Base-by-base conservation (phyloP, 2,329 filamentous ascomycete genomes). In the Calonectria naviculata region DNA sequence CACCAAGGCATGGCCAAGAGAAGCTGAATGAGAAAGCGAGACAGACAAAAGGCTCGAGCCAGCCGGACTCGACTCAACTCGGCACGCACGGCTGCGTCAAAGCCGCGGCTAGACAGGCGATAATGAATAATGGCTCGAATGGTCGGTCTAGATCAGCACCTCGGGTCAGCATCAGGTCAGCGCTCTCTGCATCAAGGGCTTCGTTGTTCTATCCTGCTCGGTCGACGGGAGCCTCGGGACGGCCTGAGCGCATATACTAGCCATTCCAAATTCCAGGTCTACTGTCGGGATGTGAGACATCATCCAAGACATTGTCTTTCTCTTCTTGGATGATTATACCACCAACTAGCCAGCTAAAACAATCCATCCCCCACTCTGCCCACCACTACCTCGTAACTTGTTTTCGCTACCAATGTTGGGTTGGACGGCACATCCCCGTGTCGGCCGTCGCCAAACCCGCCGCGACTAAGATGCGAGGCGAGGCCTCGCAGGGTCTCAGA, bases 261-360 rank as follows among this genome's bases (percentile, higher is more conserved):
- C 49, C 47, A 58, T 66, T 28, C 38, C 29, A 52, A 66, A 26
- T 28, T 66, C 63, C 49, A 58, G 49, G 49, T 52, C 38, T 46
- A 21, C 58, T 26, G 68, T 65, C n/a, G 26, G 31, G 47, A 36
- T 62, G 56, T 52, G 46, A 72, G 72, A 74, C 60, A 47, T 47
- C 29, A 65, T 74, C 68, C 73, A 74, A 73, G 75, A 76, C 73
- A 76, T 67, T 67, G 56, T 67, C 36, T 58, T 58, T 36, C 21
- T 24, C 21, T 58, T 58, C 52, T 38, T 15, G 36, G 31, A 58
- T 52, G 46, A 64, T 70, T 47, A 65, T 67, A 52, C 52, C 19
- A 28, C 28, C 54, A 47, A 42, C 52, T 52, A 61, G 41, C 62
- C 24, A 38, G 41, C 24, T 58, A 54, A 58, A 26, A 38, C 64